Conservation (phyloP, 805 yeast genomes). For the Starmera quercuum region DNA sequence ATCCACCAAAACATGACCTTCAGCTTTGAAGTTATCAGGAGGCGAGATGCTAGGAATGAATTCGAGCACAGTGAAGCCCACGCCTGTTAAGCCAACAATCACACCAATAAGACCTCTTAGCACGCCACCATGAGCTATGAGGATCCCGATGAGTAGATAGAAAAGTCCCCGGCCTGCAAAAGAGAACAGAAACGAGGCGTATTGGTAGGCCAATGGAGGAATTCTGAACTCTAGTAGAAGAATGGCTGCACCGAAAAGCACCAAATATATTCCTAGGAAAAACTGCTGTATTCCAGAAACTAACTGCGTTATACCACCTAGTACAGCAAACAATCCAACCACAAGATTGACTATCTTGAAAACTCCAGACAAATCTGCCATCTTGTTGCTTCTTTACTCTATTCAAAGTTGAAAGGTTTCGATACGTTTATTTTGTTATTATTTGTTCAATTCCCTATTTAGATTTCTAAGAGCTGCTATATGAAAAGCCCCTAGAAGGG, state of each 20-base stretch:
- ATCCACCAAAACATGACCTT: slow-evolving; percentile 29
- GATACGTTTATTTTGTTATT: too few relatives aligned
- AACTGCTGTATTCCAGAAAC: slow-evolving; percentile 35
- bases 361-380: slow-evolving; percentile 19
- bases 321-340: slow-evolving; percentile 47
- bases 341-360: slow-evolving; percentile 39
- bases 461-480: too few relatives aligned
- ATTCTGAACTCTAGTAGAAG: slow-evolving; percentile 26
- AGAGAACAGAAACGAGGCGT: slow-evolving; percentile 54
- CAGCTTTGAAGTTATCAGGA: slow-evolving; percentile 73
- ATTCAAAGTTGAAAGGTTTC: too few relatives aligned
- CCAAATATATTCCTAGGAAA: slow-evolving; percentile 49
- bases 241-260: slow-evolving; percentile 46
- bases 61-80: slow-evolving; percentile 53
- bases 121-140: slow-evolving; percentile 42
- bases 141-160: slow-evolving; percentile 42
- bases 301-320: slow-evolving; percentile 19
- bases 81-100: slow-evolving; percentile 52
- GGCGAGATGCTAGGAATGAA: slow-evolving; percentile 68
- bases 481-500: too few relatives aligned
- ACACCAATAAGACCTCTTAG: slow-evolving; percentile 53
- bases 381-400: too few relatives aligned
- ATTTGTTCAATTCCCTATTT: too few relatives aligned
- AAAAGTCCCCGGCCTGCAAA: slow-evolving; percentile 69
- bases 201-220: slow-evolving; percentile 54